Evolutionary conservation across 805 yeast species (phyloP), one percentile per base, ranked within the genome.

Genomic region (Saccharomycodes ludwigii): DNA sequence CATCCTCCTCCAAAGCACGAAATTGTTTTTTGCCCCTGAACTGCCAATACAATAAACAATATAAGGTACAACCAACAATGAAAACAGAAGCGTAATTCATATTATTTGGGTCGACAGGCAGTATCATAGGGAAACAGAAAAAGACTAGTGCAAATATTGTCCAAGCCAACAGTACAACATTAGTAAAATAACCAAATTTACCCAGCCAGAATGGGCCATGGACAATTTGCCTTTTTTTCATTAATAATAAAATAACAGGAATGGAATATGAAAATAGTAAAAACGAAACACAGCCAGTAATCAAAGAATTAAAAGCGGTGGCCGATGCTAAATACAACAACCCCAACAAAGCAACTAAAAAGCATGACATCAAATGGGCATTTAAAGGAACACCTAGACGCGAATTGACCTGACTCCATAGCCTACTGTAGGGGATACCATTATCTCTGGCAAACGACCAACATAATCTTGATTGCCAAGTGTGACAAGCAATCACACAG

Each of bases 391-490:
- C 68, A 23, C 73, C 77, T 9, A 70, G 52, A 30, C 56, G 60
- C 11, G 65, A 55, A 43, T 73, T 61, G 29, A 77, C 68, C 40
- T 59, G 52, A 4, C 73, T 48, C 72, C 77, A 70, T 29, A 56
- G 62, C 25, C 53, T 57, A 6, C 77, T 71, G 22, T 65, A 70
- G 18, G 80, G 80, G 35, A 77, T 57, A 17, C 82, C 85, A 30
- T 70, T 65, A 50, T 77, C 83, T 55, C 84, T 65, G 5, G 83
- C 64, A 46, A 76, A 76, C 3, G 84, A 74, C 80, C 82, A 77
- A 39, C 77, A 65, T 37, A 74, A 58, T 43, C 85, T 63, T 23
- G 81, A 74, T 44, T 73, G 79, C 80, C 82, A 75, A 4, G 82
- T 73, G 41, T 73, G 79, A 20, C 76, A 69, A 5, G 78, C 68